Conservation (phyloP, 176 grass and related monocot genomes). For the Dendrocalamus sinicus region DNA sequence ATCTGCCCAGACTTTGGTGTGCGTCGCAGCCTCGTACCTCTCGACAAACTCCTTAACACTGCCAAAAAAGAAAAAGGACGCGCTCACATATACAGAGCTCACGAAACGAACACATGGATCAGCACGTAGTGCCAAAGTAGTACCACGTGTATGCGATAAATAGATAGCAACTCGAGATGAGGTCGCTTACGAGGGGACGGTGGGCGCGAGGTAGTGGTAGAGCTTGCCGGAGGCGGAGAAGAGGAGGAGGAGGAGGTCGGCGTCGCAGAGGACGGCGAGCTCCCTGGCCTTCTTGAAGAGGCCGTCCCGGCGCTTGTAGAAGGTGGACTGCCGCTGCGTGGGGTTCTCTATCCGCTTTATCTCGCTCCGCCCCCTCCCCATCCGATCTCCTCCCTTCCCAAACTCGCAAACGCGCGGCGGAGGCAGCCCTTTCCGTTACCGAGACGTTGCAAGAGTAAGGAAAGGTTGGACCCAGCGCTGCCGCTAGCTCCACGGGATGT, state of each 20-base stretch:
- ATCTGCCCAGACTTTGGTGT: conserved; percentile 77
- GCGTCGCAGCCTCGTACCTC: conserved; percentile 81
- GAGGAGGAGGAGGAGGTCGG: conserved; percentile 98
- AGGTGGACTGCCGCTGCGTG: conserved; percentile 94
- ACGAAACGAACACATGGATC: not conserved
- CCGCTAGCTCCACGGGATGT: not conserved
- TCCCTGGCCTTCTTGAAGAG: conserved; percentile 98
- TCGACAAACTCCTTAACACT: conserved; percentile 77
- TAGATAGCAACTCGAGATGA: not conserved
- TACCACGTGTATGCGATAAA: not conserved
- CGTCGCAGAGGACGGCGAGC: conserved; percentile 93
- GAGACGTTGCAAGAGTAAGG: conserved; percentile 58
- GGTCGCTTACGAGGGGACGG: conserved; percentile 64
- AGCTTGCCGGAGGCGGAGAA: conserved; percentile 98
- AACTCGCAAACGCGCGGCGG: conserved; percentile 37
- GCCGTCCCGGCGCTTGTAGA: conserved; percentile 99
- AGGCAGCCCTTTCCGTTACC: conserved; percentile 11
- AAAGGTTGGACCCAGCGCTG: conserved; percentile 30
- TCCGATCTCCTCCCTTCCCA: conserved; percentile 16
- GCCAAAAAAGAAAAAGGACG: not conserved
- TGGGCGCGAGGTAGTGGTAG: conserved; percentile 89
- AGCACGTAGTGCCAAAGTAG: not conserved
- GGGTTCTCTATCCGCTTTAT: conserved; percentile 99
- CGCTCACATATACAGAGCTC: not conserved
- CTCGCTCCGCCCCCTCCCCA: conserved; percentile 94